A percentile compares a stretch with the other conserved stretches of the same genome.
Conservation (phyloP, 2,329 filamentous ascomycete genomes). For the Fusarium sp. region DNA sequence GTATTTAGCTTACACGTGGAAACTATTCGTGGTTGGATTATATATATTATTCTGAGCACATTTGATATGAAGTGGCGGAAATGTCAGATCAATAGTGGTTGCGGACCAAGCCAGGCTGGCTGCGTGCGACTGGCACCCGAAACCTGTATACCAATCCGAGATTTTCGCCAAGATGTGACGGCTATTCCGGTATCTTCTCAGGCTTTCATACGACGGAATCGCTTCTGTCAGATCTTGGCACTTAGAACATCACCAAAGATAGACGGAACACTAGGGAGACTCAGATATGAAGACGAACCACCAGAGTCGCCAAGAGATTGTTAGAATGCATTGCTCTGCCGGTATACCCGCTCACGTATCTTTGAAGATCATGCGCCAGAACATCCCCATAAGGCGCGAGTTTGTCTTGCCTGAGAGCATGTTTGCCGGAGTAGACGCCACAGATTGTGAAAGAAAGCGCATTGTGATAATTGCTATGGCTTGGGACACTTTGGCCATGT, state of each 20-base stretch:
- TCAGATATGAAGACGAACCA: neutral
- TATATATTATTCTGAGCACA: conserved; percentile 5
- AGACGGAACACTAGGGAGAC: neutral
- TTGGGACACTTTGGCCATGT: too few relatives aligned
- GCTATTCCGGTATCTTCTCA: neutral
- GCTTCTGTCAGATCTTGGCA: neutral
- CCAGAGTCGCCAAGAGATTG: neutral
- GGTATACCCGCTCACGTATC: neutral
- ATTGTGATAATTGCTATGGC: neutral
- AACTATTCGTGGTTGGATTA: neutral
- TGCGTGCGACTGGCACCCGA: neutral
- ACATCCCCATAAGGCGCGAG: too few relatives aligned
- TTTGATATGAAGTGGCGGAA: conserved; percentile 24
- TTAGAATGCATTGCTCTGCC: neutral
- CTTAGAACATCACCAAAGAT: neutral
- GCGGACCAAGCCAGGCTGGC: neutral
- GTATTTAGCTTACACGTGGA: neutral
- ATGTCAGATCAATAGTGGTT: neutral
- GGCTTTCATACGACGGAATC: neutral
- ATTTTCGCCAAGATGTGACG: neutral
- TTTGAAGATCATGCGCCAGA: neutral
- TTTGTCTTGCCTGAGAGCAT: too few relatives aligned
- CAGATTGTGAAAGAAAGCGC: too few relatives aligned
- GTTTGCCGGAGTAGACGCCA: too few relatives aligned
- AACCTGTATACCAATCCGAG: neutral